Base-by-base conservation (phyloP, 2,329 filamentous ascomycete species). In the Pleochaeta shiraiana region DNA sequence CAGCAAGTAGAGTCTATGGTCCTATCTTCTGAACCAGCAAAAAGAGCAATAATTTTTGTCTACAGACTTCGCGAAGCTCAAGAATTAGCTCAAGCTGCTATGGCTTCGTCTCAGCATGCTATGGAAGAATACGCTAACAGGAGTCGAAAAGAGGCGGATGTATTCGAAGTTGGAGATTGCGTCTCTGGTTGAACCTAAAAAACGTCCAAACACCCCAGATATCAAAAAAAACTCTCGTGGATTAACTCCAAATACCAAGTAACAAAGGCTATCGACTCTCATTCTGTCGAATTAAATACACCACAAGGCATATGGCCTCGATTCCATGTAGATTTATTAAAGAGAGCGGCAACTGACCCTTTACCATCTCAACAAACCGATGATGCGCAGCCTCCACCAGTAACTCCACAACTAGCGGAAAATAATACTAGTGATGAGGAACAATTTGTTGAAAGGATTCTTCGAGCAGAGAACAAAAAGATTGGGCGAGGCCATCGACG, bases 151-250 rank as follows among this genome's bases (percentile, higher is more conserved):
- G 53, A 59, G 30, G 21, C 53, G 14, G 53, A 59, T 14, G 16
- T 59, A 31, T 59, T 59, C 16, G 31, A 59, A 33, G 53, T 31
- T 21, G 53, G 53, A 19, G 53, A 31, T 30, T 14, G 30, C 31
- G 53, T 59, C 11, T 59, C 11, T 59, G 53, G 53, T 21, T 59
- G 26, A 59, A 33, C 21, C 31, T 59, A 33, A 59, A n/a, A 30
- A 28, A 59, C 24, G 16, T 59, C 16, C 6, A 33, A 59, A 59
- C 7, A 59, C 24, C 53, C 14, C 53, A 59, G 21, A 9, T 59
- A 31, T 59, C 53, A 30, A 59, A 59, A 26, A n/a, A 59, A 59
- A 30, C 53, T 59, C 21, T 31, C 53, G 16, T 59, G 53, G 53
- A 31, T 31, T 59, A 9, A 59, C 53, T 21, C 53, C 7, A 59